Base-by-base conservation (phyloP, 108 stramenopile genomes). In the Stephanodiscus minutulus region DNA sequence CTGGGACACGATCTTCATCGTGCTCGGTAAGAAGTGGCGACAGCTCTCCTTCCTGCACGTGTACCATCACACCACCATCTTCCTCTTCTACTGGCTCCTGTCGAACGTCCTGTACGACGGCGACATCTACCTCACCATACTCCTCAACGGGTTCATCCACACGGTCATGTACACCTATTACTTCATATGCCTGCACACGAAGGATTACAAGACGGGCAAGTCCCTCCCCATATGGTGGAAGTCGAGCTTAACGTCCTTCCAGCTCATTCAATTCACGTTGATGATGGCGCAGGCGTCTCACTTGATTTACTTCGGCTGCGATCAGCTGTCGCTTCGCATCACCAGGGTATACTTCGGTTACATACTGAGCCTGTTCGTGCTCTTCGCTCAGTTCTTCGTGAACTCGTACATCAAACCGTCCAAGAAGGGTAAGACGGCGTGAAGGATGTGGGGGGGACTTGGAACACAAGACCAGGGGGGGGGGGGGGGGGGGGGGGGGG, bases 131-230 rank as follows among this genome's bases (percentile, higher is more conserved):
- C 79, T 98, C 31, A 98, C 98, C 67, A 93, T 98, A 66, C 73
- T 96, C 20, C 79, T 98, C 48, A 99, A 99, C 74, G 96, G 97
- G 49, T 95, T 97, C 85, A 98, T 99, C 77, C 99, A 99, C 85
- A 96, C 97, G 15, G 94, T 99, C 75, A 98, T 99, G 98, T 99
- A 99, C 96, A 97, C 97, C 2, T 99, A 99, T 85, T 99, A 98
- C 96, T 98, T 98, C 76, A 96, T 97, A 57, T 95, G 95, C 85
- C 95, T 98, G 96, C 97, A 98, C 84, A 98, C 98, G 67, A 95
- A 94, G 71, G 88, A 84, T 63, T 73, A 81, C 1, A 72, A 88
- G 67, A 93, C 92, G 21, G 94, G 94, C 76, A 97, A 91, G 66
- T 89, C 87, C 11, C 82, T 96, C 36, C 94, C 94, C 70, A 97